phyloP scores from a whole-genome alignment of 306 rosid species.

The Quercus variabilis region DNA sequence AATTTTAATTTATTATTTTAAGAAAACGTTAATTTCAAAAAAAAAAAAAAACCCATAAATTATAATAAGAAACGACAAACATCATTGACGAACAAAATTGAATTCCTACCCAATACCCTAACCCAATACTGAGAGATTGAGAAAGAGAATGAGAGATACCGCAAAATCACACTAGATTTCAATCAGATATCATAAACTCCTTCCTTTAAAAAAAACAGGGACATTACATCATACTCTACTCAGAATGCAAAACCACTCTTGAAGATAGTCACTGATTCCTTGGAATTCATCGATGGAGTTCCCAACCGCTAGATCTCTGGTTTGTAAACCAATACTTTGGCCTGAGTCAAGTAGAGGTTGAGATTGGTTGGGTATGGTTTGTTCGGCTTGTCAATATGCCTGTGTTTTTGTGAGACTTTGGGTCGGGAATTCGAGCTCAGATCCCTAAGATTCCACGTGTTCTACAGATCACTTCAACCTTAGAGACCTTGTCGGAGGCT shows the following conservation, averaged over 20 bases:
- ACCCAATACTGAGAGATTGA: too few relatives aligned
- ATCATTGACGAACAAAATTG: too few relatives aligned
- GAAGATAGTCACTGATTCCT: constrained; percentile 73
- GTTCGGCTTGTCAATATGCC: constrained; percentile 32
- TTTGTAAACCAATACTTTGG: constrained; percentile 24
- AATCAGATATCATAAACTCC: constrained; percentile 23
- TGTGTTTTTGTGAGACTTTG: constrained; percentile 51
- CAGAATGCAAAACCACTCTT: constrained; percentile 42
- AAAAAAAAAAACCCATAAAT: too few relatives aligned
- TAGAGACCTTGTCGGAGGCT: constrained; percentile 49
- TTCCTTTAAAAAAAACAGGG: constrained; percentile 11
- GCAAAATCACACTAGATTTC: constrained; percentile 64
- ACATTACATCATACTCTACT: constrained; percentile 7
- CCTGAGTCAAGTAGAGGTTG: constrained; percentile 69
- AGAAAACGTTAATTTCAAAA: too few relatives aligned
- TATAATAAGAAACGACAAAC: too few relatives aligned
- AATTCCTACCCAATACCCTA: too few relatives aligned
- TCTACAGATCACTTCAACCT: constrained; percentile 57
- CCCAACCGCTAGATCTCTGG: constrained; percentile 53
- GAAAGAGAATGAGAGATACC: too few relatives aligned
- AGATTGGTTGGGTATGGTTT: constrained; percentile 50
- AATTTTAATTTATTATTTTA: too few relatives aligned
- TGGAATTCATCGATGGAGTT: constrained; percentile 85
- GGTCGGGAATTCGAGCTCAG: constrained; percentile 36
- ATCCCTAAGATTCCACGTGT: constrained; percentile 46